Evolutionary conservation across 306 rosid species (phyloP), one percentile per base, ranked within the genome.

Genomic region (Macrotyloma uniflorum): DNA sequence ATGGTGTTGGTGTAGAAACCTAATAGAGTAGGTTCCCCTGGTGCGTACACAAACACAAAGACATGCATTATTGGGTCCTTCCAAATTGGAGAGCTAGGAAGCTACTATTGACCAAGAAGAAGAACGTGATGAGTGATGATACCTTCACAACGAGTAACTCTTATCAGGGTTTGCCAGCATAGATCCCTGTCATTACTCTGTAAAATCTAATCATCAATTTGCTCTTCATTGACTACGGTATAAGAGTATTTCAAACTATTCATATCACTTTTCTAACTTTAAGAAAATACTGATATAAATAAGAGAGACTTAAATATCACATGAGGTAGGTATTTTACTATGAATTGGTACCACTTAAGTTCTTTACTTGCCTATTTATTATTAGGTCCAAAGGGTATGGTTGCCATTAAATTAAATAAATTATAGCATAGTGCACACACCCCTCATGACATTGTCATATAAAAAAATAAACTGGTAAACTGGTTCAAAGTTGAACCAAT

Each of bases 131-230:
- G 18, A 63, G 18, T 76, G 73, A 76, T 51, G 74, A 70, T 54
- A 70, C 38, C 19, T 62, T 51, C 46, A 70, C 63, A 51, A 61
- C 22, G 28, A 43, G 18, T 47, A 38, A 63, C 9, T 22, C 42
- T 67, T 67, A 59, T 61, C 43, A 66, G 53, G 55, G 0, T 66
- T 23, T 43, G 83, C 86, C 86, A 83, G 83, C 77, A 40, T 65
- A 4, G 67, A 58, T 47, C 72, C 76, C 11, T 4, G 61, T 83
- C 79, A 71, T 45, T 24, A 43, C 49, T 70, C 24, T 9, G 80
- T 59, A 57, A 58, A 78, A 73, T 43, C 28, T 74, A 73, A 28
- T 54, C 54, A 32, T 4, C 80, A 70, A 77, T 26, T 82, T 23
- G 75, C 12, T 70, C 74, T 62, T 32, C 77, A 57, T 71, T 77